These are phyloP conservation scores for Albizia julibrissin DNA, from an alignment of 306 rosid species.

Conservation along the genomic window DNA sequence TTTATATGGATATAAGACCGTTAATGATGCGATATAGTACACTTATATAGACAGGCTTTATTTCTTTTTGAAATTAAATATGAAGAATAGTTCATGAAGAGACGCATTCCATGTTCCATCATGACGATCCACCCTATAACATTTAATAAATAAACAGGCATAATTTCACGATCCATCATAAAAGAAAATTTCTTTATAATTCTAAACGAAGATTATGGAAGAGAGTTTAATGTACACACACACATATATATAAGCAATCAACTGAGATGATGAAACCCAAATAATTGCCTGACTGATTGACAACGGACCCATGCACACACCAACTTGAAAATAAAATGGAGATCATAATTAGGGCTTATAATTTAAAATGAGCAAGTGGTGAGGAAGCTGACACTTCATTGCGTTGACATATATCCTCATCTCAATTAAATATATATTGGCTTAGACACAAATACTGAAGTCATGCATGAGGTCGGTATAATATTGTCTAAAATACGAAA, in stretches of 20 bases:
- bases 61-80: not conserved
- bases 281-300: not conserved
- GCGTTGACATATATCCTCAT: not conserved
- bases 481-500: not conserved
- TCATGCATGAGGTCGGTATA: not conserved
- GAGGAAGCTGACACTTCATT: not conserved
- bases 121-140: constrained; percentile 25
- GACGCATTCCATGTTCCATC: constrained; percentile 27
- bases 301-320: not conserved
- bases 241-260: not conserved
- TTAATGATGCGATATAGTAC: constrained; percentile 6
- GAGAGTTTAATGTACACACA: not conserved
- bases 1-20: not conserved
- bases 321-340: constrained; percentile 6
- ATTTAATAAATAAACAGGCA: constrained; percentile 2
- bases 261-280: not conserved
- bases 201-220: not conserved
- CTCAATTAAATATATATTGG: not conserved
- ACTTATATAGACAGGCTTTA: not conserved
- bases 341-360: not conserved
- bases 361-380: not conserved
- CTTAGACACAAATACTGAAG: not conserved
- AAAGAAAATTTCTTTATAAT: not conserved
- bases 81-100: not conserved
- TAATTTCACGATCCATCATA: constrained; percentile 1